Percentiles rank a stretch among this genome's conserved stretches.
These are phyloP conservation scores for Zalaria obscura DNA, from an alignment of 2,329 filamentous ascomycete species.

Conservation along the genomic window DNA sequence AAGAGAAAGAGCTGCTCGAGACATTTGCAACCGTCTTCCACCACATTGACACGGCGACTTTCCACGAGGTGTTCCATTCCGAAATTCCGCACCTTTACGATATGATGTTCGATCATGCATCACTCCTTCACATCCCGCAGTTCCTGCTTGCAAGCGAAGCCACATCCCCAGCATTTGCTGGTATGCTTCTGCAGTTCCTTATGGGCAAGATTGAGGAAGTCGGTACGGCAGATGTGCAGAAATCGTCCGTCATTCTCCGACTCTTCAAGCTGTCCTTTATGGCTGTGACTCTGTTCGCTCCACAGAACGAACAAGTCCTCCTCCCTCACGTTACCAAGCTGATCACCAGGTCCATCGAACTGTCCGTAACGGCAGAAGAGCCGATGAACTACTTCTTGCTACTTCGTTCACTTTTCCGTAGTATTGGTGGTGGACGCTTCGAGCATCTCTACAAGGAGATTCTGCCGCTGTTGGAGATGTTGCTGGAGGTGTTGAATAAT, in stretches of 20 bases:
- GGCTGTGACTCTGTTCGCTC: slow-evolving; percentile 92
- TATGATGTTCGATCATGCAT: slow-evolving; percentile 94
- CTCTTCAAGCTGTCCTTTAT: slow-evolving; percentile 98
- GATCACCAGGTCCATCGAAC: slow-evolving; percentile 89
- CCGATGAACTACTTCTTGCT: slow-evolving; percentile 98
- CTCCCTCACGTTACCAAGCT: slow-evolving; percentile 94
- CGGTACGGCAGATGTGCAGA: slow-evolving; percentile 79
- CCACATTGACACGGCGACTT: slow-evolving; percentile 93
- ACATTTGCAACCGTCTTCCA: slow-evolving; percentile 98
- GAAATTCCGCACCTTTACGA: slow-evolving; percentile 95
- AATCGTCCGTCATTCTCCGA: slow-evolving; percentile 79
- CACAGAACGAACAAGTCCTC: slow-evolving; percentile 89
- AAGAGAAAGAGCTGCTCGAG: slow-evolving; percentile 94
- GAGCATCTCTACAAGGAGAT: slow-evolving; percentile 98
- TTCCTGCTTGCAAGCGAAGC: slow-evolving; percentile 98
- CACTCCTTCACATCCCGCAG: slow-evolving; percentile 86
- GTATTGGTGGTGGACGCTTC: slow-evolving; percentile 93
- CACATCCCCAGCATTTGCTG: slow-evolving; percentile 92
- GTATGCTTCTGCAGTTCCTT: slow-evolving; percentile 92
- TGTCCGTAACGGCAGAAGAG: slow-evolving; percentile 89
- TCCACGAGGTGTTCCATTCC: slow-evolving; percentile 95
- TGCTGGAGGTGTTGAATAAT: slow-evolving; percentile 93
- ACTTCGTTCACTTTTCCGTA: slow-evolving; percentile 80
- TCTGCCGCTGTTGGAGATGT: slow-evolving; percentile 87
- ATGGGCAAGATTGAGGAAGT: slow-evolving; percentile 96